These are phyloP conservation scores for Pythium aristosporum DNA, from an alignment of 352 stramenopile species.

Conservation along the genomic window DNA sequence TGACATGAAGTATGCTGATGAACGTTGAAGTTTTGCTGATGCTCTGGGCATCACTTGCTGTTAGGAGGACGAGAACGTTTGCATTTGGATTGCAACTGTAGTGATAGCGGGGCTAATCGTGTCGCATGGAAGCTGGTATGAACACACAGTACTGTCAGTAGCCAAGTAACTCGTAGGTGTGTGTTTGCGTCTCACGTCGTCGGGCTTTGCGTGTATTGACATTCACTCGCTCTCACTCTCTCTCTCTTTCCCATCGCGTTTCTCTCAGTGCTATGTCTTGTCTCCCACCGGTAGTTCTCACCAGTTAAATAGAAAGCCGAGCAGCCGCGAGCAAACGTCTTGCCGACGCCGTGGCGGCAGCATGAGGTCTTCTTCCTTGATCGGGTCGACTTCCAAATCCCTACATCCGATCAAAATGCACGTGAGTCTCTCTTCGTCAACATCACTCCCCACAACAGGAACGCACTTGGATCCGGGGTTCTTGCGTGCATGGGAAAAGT, in stretches of 20 bases:
- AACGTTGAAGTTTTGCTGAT: too few relatives aligned
- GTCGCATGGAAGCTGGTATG: too few relatives aligned
- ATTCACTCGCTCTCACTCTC: background rate
- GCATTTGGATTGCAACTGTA: too few relatives aligned
- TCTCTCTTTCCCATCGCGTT: background rate
- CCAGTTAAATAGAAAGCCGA: constrained; percentile 87
- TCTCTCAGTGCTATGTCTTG: background rate
- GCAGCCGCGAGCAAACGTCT: constrained; percentile 79
- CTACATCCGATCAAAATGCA: constrained; percentile 20
- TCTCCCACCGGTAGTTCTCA: constrained; percentile 20
- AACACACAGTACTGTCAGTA: too few relatives aligned
- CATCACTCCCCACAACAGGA: background rate
- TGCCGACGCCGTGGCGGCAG: constrained; percentile 64
- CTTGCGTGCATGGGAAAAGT: constrained; percentile 45
- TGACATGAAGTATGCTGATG: too few relatives aligned
- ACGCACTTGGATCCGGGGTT: constrained; percentile 34
- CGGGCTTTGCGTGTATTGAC: background rate
- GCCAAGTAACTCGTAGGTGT: background rate
- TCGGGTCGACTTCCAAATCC: constrained; percentile 73
- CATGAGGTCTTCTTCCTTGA: constrained; percentile 77
- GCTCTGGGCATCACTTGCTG: too few relatives aligned
- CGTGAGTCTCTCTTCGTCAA: background rate
- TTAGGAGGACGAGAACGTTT: too few relatives aligned
- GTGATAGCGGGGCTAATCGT: too few relatives aligned
- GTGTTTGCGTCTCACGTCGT: too few relatives aligned